Evolutionary conservation across 305 asterid genomes (phyloP), one percentile per base, ranked within the genome.

Genomic region (Solanum chacoense): DNA sequence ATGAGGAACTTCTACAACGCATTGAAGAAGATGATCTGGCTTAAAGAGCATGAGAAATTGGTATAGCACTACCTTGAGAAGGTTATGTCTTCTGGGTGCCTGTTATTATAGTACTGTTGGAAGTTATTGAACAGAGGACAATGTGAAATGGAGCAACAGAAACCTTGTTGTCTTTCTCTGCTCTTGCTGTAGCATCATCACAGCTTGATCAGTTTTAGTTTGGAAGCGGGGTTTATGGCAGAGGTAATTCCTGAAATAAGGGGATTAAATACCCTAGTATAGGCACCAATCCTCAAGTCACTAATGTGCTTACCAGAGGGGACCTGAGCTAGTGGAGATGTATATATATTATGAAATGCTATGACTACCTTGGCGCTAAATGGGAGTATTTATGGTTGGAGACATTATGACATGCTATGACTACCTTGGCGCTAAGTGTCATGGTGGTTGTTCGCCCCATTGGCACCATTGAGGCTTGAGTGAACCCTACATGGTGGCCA

Each of bases 1-100:
- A 96, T 1, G 98, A 94, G 93, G 98, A 96, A 85, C 83, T 97
- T 59, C 90, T 95, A 92, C 96, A 93, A 85, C 94, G 98, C 35
- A 95, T 96, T 65, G 95, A 94, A 84, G 98, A 97, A 91, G 98
- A 96, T 88, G 93, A 87, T 89, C 94, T 94, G 85, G 89, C 92
- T 38, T 92, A 89, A 83, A 84, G 92, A 89, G 89, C 93, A 90
- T 72, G 94, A 91, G 32, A 87, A 87, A 35, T 94, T 88, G 84
- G 92, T 92, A 7, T 94, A 90, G 88, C 85, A 8, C 65, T 31
- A 32, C 73, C 73, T 83, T 50, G 73, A 31, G 20, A 83, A 50
- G 63, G 63, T 16, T 50, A 50, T 50, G 63, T 50, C 63, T 50
- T 40, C 50, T 40, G 16, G 50, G 50, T 40, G 50, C 50, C 50